phyloP scores from a whole-genome alignment of 2,329 filamentous ascomycete species.

The Neofusicoccum parvum region DNA sequence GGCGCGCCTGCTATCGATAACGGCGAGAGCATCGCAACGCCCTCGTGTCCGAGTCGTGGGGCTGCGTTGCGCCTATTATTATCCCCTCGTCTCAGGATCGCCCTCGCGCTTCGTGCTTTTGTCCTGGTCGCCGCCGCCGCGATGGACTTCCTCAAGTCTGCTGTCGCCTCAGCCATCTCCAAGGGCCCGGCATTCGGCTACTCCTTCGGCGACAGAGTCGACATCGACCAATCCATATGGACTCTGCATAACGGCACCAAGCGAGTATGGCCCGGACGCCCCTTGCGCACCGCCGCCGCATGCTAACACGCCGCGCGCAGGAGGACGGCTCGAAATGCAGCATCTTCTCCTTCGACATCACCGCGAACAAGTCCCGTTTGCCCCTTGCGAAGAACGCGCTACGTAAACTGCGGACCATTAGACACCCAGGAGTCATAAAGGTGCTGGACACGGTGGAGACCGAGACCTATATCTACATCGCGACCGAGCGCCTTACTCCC shows the following conservation, averaged over 20 bases:
- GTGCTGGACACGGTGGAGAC: conserved; percentile 96
- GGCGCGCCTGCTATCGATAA: conserved; percentile 9
- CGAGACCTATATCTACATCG: conserved; percentile 93
- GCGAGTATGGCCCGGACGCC: conserved; percentile 60
- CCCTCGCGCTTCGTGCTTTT: neutral
- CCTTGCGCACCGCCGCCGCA: neutral
- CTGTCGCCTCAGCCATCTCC: conserved; percentile 93
- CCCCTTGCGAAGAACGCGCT: conserved; percentile 91
- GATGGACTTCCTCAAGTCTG: conserved; percentile 99
- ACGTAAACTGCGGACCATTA: conserved; percentile 87
- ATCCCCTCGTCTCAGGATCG: conserved; percentile 3
- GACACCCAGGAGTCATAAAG: conserved; percentile 93
- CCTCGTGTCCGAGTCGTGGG: conserved; percentile 15
- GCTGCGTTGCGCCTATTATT: neutral
- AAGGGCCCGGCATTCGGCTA: conserved; percentile 94
- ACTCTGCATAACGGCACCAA: conserved; percentile 93
- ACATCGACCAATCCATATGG: conserved; percentile 93
- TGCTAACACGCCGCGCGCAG: conserved; percentile 48
- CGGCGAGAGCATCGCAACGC: neutral
- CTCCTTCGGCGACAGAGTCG: conserved; percentile 87
- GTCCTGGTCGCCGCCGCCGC: neutral
- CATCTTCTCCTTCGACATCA: conserved; percentile 93
- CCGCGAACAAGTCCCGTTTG: conserved; percentile 75
- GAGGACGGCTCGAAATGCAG: conserved; percentile 94
- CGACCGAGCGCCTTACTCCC: conserved; percentile 86